phyloP scores from a whole-genome alignment of 2,329 filamentous ascomycete genomes.

The Trematosphaeria pertusa region DNA sequence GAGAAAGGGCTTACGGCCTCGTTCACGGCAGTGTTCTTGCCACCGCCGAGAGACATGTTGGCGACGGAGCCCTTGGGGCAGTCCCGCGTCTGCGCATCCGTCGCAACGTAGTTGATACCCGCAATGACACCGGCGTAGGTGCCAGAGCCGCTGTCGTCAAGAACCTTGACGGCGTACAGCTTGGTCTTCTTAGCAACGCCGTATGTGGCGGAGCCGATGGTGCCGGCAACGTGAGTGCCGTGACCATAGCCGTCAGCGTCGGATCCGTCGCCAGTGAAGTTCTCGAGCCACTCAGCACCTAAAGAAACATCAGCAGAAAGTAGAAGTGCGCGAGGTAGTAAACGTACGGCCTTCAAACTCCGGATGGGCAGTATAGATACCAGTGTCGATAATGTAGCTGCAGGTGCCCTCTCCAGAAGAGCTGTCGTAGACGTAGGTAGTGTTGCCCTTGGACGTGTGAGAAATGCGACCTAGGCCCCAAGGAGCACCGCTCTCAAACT shows the following conservation, averaged over 20 bases:
- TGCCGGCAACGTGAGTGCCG: conserved; percentile 47
- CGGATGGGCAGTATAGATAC: conserved; percentile 62
- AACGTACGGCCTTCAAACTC: conserved; percentile 45
- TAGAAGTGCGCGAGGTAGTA: conserved; percentile 10
- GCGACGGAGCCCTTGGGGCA: conserved; percentile 34
- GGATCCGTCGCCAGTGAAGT: conserved; percentile 31
- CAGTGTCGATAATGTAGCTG: conserved; percentile 70
- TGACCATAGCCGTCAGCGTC: conserved; percentile 39
- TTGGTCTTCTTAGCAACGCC: conserved; percentile 45
- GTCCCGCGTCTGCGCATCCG: conserved; percentile 20
- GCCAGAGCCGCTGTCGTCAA: conserved; percentile 35
- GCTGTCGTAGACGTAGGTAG: conserved; percentile 46
- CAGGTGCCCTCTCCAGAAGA: conserved; percentile 52
- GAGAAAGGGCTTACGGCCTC: conserved; percentile 20
- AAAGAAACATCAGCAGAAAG: neutral
- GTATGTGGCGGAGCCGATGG: conserved; percentile 39
- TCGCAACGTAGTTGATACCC: conserved; percentile 26
- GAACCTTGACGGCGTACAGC: conserved; percentile 46
- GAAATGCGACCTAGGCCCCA: conserved; percentile 52
- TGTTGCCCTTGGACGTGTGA: conserved; percentile 35
- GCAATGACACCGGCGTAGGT: conserved; percentile 29
- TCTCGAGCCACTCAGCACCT: conserved; percentile 34
- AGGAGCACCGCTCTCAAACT: conserved; percentile 44
- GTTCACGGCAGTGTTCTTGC: conserved; percentile 29
- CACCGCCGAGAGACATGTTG: conserved; percentile 38